Conservation (phyloP, 306 rosid genomes). For the Pyrus betulifolia region DNA sequence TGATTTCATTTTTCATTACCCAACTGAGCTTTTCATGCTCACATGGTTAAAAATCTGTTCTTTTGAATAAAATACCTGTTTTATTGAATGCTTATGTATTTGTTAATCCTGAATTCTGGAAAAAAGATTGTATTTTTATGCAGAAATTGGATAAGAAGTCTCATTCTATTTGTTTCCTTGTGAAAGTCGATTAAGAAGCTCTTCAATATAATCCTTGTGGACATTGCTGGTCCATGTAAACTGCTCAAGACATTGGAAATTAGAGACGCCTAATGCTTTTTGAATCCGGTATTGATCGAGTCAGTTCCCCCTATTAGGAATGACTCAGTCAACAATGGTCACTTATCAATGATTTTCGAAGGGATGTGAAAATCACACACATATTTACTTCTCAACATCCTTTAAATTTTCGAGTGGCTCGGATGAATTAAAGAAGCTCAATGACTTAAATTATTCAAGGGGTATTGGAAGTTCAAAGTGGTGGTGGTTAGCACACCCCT, state of each 20-base stretch:
- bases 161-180: no score
- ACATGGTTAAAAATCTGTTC: not conserved
- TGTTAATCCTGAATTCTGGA: not conserved
- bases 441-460: no score
- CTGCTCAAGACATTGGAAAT: not conserved
- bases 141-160: not conserved
- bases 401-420: no score
- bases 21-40: not conserved
- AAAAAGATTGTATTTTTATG: not conserved
- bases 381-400: no score
- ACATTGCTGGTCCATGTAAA: not conserved
- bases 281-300: not conserved
- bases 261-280: conserved; percentile 2
- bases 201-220: no score
- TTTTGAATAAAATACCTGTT: not conserved
- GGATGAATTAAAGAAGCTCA: no score
- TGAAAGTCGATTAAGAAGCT: no score
- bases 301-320: conserved; percentile 4
- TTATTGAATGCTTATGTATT: no score
- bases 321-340: conserved; percentile 7
- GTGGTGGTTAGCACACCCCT: no score
- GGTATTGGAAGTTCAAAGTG: no score
- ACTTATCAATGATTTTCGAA: not conserved
- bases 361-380: no score
- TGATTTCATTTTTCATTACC: not conserved